Evolutionary conservation across 1,284 basidiomycete species (phyloP).

Genomic region (Clitocybe nebularis): DNA sequence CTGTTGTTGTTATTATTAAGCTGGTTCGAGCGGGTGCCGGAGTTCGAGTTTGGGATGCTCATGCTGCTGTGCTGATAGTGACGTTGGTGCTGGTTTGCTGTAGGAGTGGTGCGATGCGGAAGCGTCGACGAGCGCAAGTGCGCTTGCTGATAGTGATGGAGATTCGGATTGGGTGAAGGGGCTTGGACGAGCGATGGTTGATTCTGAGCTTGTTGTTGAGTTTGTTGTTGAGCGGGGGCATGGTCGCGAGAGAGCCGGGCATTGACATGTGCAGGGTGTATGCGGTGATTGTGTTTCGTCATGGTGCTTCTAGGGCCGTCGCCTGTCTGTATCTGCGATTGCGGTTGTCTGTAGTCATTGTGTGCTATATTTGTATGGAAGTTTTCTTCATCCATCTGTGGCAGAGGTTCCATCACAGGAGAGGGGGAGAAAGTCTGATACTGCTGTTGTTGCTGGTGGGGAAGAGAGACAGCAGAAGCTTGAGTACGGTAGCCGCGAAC

Average conservation of each 20-base stretch:
- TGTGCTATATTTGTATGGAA: constrained; percentile 25
- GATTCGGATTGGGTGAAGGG: constrained; percentile 9
- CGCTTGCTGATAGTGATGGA: constrained; percentile 28
- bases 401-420: constrained; percentile 4
- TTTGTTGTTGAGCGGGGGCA: constrained; percentile 11
- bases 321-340: background rate
- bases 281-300: constrained; percentile 17
- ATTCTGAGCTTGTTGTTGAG: constrained; percentile 17
- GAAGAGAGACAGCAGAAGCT: constrained; percentile 25
- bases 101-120: constrained; percentile 28
- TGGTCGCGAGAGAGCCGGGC: constrained; percentile 15
- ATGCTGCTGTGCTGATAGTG: constrained; percentile 42
- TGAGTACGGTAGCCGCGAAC: constrained; percentile 38
- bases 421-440: constrained; percentile 9
- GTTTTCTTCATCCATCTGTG: constrained; percentile 30
- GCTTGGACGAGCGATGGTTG: constrained; percentile 10
- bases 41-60: constrained; percentile 28
- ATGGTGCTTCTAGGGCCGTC: background rate
- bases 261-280: constrained; percentile 21
- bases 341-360: constrained; percentile 3
- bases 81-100: constrained; percentile 27
- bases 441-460: constrained; percentile 12
- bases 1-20: constrained; percentile 4
- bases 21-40: constrained; percentile 15
- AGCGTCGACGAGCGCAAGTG: constrained; percentile 38